A percentile compares a stretch with the other conserved stretches of the same genome.
phyloP scores from a whole-genome alignment of 164 flowering plant species.

The Akebia trifoliata region DNA sequence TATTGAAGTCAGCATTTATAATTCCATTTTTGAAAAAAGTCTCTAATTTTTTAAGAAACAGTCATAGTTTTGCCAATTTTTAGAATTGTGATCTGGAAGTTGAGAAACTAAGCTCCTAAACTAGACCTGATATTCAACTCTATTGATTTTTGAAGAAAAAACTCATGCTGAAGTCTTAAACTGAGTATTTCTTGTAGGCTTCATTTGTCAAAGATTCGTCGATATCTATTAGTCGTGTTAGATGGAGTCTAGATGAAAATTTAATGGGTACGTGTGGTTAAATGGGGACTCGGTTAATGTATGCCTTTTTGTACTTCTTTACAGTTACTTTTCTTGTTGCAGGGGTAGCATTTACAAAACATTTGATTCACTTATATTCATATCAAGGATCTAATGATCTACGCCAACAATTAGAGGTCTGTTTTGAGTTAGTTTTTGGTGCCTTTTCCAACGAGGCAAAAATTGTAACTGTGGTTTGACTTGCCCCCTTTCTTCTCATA shows the following conservation, averaged over 20 bases:
- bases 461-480: conserved; percentile 2
- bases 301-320: conserved; percentile 11
- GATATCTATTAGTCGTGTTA: conserved; percentile 62
- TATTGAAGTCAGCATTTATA: no score
- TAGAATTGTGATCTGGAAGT: no score
- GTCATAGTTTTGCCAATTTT: no score
- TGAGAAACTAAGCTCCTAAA: no score
- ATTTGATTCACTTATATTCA: conserved; percentile 71
- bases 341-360: conserved; percentile 81
- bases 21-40: no score
- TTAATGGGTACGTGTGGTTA: conserved; percentile 51
- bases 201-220: conserved; percentile 49
- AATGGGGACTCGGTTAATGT: background rate
- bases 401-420: conserved; percentile 66
- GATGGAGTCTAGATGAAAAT: conserved; percentile 89
- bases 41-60: no score
- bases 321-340: conserved; percentile 23
- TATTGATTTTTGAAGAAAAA: background rate
- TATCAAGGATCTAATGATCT: conserved; percentile 59
- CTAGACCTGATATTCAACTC: no score
- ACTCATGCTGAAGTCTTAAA: background rate
- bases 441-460: background rate
- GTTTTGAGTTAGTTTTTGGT: conserved; percentile 14
- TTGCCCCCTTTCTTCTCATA: conserved; percentile 13
- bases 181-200: conserved; percentile 38